Conservation (phyloP, 2,329 filamentous ascomycete genomes). For the Alternaria hordeiaustralica region DNA sequence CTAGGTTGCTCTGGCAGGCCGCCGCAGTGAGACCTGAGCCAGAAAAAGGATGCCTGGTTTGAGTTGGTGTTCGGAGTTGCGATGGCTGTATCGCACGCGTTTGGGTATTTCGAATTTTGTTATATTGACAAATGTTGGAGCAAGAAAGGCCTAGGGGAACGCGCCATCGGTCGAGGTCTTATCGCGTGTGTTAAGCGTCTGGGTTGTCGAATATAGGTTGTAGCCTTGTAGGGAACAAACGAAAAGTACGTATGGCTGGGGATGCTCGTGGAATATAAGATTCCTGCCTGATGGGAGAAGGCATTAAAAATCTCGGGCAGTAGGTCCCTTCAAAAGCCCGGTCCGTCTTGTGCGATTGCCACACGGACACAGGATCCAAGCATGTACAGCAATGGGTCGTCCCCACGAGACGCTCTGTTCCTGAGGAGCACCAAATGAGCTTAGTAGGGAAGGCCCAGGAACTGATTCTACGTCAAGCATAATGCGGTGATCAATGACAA, state of each 20-base stretch:
- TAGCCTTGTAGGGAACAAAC: slow-evolving; percentile 41
- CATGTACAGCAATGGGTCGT: slow-evolving; percentile 47
- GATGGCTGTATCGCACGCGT: slow-evolving; percentile 51
- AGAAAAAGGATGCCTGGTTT: slow-evolving; percentile 49
- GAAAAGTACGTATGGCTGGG: slow-evolving; percentile 41
- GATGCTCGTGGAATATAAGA: slow-evolving; percentile 49
- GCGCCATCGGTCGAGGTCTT: slow-evolving; percentile 47
- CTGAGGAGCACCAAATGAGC: slow-evolving; percentile 51
- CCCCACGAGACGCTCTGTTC: slow-evolving; percentile 53
- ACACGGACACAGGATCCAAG: slow-evolving; percentile 52
- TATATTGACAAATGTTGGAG: slow-evolving; percentile 53
- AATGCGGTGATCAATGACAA: slow-evolving; percentile 54
- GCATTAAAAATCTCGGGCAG: slow-evolving; percentile 49
- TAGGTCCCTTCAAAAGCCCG: slow-evolving; percentile 46
- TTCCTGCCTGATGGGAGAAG: slow-evolving; percentile 45
- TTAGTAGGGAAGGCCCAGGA: slow-evolving; percentile 51
- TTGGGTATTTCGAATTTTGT: slow-evolving; percentile 47
- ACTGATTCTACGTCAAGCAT: slow-evolving; percentile 53
- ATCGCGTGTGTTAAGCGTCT: slow-evolving; percentile 49
- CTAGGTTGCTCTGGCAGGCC: slow-evolving; percentile 57
- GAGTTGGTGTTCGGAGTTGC: slow-evolving; percentile 42
- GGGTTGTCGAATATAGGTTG: slow-evolving; percentile 46
- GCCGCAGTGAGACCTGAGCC: slow-evolving; percentile 54
- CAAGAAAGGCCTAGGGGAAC: slow-evolving; percentile 43
- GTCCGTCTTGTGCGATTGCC: slow-evolving; percentile 50